phyloP scores from a whole-genome alignment of 495 filamentous ascomycete species.

The Cercophora newfieldiana region DNA sequence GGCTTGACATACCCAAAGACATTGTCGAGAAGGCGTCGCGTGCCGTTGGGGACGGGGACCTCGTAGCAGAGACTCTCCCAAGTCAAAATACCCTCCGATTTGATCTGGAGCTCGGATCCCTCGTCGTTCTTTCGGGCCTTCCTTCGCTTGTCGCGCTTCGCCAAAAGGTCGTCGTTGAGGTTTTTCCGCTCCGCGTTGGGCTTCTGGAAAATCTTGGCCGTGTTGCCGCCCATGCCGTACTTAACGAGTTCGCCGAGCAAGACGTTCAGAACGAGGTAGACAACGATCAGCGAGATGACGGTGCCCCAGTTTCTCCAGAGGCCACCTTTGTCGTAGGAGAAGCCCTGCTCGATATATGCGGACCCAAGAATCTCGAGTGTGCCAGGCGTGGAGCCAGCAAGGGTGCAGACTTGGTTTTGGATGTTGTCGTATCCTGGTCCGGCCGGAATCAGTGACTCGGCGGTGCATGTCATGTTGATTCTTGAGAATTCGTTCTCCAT shows the following conservation, averaged over 20 bases:
- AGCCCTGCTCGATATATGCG: constrained; percentile 62
- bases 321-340: constrained; percentile 59
- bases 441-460: constrained; percentile 63
- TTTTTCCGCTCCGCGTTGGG: constrained; percentile 68
- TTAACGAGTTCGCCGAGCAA: constrained; percentile 74
- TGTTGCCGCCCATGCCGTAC: constrained; percentile 75
- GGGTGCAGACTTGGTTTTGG: constrained; percentile 71
- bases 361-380: constrained; percentile 57
- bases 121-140: constrained; percentile 49
- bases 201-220: constrained; percentile 70
- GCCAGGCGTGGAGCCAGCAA: constrained; percentile 66
- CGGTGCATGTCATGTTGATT: constrained; percentile 62
- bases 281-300: constrained; percentile 64
- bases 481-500: constrained; percentile 82
- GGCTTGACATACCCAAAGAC: constrained; percentile 79
- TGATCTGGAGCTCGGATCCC: constrained; percentile 60
- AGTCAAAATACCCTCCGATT: constrained; percentile 69
- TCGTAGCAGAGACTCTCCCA: constrained; percentile 81
- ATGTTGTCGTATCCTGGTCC: constrained; percentile 66
- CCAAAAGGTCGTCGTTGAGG: constrained; percentile 64
- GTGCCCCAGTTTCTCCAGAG: constrained; percentile 81
- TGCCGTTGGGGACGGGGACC: constrained; percentile 68
- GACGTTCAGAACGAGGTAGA: constrained; percentile 67
- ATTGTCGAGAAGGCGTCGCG: constrained; percentile 65
- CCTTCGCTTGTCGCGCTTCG: constrained; percentile 57